Evolutionary conservation across 352 stramenopile species (phyloP).

Genomic region (Globisporangium nagaii): DNA sequence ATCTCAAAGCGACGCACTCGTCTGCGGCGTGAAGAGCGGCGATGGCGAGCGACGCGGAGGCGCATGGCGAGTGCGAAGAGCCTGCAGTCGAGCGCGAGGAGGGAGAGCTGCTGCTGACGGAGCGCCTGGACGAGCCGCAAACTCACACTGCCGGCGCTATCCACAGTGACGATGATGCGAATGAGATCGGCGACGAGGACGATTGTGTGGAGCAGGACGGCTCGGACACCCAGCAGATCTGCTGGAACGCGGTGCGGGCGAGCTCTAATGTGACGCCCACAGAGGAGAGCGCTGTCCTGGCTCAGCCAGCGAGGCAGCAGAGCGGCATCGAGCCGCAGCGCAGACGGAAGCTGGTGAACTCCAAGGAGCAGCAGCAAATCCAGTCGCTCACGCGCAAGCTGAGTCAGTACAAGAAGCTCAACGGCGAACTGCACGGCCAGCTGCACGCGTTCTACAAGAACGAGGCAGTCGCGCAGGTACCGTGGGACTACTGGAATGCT

Average conservation of each 20-base stretch:
- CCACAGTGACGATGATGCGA: background rate
- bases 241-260: background rate
- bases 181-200: background rate
- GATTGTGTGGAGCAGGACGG: background rate
- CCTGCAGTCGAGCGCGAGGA: background rate
- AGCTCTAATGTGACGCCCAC: background rate
- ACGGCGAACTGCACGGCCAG: conserved; percentile 36
- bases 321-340: background rate
- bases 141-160: background rate
- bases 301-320: no score
- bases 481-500: no score
- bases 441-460: conserved; percentile 47
- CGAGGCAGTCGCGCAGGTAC: conserved; percentile 45
- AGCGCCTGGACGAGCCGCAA: conserved; percentile 1
- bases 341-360: background rate
- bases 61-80: conserved; percentile 23
- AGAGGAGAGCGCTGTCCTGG: background rate
- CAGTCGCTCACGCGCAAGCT: conserved; percentile 35
- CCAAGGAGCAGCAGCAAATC: conserved; percentile 9
- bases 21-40: background rate
- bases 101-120: conserved; percentile 7
- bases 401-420: conserved; percentile 35
- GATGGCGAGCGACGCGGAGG: conserved; percentile 17
- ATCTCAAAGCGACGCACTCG: background rate
- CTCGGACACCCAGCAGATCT: background rate